Conservation (phyloP, 139 green algal genomes). For the Volvox africanus region DNA sequence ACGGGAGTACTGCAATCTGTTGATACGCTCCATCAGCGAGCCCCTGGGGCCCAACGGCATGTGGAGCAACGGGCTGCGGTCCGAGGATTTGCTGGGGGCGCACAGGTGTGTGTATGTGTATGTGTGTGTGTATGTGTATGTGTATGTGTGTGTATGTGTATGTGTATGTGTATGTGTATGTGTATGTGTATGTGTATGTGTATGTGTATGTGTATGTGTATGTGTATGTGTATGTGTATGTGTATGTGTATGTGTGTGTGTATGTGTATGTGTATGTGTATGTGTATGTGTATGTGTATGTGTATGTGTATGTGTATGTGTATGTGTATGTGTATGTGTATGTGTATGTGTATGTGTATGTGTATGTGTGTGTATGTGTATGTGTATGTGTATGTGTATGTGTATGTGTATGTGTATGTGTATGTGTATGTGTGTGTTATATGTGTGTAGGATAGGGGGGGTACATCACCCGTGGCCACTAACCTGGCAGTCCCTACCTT, state of each 20-base stretch:
- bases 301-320: too few relatives aligned
- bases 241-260: background rate
- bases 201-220: too few relatives aligned
- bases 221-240: too few relatives aligned
- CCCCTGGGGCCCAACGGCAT: background rate
- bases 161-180: too few relatives aligned
- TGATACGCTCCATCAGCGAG: conserved; percentile 1
- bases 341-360: background rate
- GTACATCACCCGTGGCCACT: too few relatives aligned
- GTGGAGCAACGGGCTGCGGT: background rate
- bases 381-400: background rate
- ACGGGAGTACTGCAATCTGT: conserved; percentile 25
- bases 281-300: too few relatives aligned
- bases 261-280: too few relatives aligned
- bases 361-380: background rate
- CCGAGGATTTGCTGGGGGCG: conserved; percentile 16
- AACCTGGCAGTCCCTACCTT: too few relatives aligned
- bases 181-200: too few relatives aligned
- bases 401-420: background rate
- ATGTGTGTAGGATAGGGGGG: background rate
- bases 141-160: background rate
- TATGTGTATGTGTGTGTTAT: background rate
- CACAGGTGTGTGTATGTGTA: background rate
- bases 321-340: background rate
- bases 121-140: background rate